Percentiles rank a stretch among this genome's conserved stretches.
These are phyloP conservation scores for Skeletonema menzelii DNA, from an alignment of 108 stramenopile species.

Conservation along the genomic window DNA sequence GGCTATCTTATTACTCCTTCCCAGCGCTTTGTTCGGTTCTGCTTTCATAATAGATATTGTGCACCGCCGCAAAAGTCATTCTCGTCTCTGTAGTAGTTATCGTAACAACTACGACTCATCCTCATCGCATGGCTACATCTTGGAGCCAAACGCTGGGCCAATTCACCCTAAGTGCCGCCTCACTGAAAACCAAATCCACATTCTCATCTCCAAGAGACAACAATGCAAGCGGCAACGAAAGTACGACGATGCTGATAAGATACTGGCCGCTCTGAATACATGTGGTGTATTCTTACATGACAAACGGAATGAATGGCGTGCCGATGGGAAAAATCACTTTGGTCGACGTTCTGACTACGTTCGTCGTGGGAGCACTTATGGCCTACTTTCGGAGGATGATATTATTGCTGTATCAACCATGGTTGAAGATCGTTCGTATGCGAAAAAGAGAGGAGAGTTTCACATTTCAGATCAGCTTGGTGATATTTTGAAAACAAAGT, in stretches of 20 bases:
- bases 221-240: conserved; percentile 1
- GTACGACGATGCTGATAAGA: conserved; percentile 6
- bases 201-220: conserved; percentile 6
- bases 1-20: neutral
- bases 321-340: conserved; percentile 6
- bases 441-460: conserved; percentile 14
- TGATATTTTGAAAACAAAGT: conserved; percentile 6
- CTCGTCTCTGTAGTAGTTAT: neutral
- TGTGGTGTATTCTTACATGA: conserved; percentile 4
- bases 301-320: neutral
- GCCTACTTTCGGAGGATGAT: neutral
- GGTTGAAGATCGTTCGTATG: neutral
- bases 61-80: neutral
- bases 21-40: neutral
- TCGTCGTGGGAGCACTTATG: conserved; percentile 2
- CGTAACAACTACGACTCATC: neutral
- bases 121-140: neutral
- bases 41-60: neutral
- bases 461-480: conserved; percentile 22
- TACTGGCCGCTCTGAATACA: conserved; percentile 1
- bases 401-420: neutral
- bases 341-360: conserved; percentile 3
- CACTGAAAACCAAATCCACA: neutral
- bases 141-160: neutral
- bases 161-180: neutral